Evolutionary conservation across 352 stramenopile species (phyloP).

Genomic region (Halophytophthora batemanensis): DNA sequence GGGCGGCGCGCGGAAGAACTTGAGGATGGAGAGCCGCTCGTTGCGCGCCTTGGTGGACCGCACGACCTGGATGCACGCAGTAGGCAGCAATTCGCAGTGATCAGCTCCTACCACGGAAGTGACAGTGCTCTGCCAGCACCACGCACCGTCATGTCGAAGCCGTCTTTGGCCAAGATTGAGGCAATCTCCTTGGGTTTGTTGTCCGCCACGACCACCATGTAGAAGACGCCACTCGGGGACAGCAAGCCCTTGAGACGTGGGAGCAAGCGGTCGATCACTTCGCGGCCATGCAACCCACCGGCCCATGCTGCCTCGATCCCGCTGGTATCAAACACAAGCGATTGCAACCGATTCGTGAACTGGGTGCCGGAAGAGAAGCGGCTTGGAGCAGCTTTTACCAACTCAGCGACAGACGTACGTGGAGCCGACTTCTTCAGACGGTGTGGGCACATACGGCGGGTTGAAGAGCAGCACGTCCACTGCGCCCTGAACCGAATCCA

Average conservation of each 20-base stretch:
- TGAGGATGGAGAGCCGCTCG: constrained; percentile 73
- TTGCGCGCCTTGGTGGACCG: constrained; percentile 69
- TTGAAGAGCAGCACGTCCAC: constrained; percentile 98
- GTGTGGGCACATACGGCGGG: constrained; percentile 97
- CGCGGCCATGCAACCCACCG: constrained; percentile 89
- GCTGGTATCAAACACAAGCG: constrained; percentile 17
- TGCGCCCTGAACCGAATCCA: constrained; percentile 22
- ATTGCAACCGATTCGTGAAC: neutral
- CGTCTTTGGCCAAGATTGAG: constrained; percentile 54
- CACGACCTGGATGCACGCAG: constrained; percentile 36
- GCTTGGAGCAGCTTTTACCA: too few species aligned
- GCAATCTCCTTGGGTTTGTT: constrained; percentile 95
- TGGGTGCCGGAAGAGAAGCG: neutral
- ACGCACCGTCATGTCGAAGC: constrained; percentile 67
- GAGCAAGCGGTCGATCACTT: constrained; percentile 95
- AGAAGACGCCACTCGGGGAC: constrained; percentile 89
- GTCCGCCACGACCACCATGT: constrained; percentile 97
- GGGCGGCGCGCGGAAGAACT: constrained; percentile 39
- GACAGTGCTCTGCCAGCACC: neutral
- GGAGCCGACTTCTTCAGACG: constrained; percentile 92
- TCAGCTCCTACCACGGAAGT: too few species aligned
- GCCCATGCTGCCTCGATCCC: constrained; percentile 97
- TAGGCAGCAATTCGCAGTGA: neutral
- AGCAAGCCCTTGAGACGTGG: constrained; percentile 87
- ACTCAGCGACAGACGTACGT: constrained; percentile 35